phyloP scores from a whole-genome alignment of 225 moss, liverwort and hornwort genomes.

The Pseudoscleropodium purum region DNA sequence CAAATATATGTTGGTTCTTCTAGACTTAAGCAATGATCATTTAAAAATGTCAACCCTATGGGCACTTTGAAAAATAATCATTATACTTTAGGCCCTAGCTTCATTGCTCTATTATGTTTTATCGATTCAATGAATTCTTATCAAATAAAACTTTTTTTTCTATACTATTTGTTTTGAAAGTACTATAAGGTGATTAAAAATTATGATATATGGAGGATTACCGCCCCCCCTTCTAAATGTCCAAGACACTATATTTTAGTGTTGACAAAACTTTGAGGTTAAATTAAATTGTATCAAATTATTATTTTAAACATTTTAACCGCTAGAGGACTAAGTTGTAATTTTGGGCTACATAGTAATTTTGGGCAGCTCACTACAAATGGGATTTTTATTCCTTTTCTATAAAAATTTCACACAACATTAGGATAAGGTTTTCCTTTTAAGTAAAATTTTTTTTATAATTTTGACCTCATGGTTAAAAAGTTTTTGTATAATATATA shows the following conservation, averaged over 20 bases:
- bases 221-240: neutral
- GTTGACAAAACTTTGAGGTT: neutral
- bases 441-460: too few relatives aligned
- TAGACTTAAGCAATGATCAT: neutral
- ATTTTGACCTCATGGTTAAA: too few relatives aligned
- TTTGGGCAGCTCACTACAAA: too few relatives aligned
- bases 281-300: neutral
- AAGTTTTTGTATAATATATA: too few relatives aligned
- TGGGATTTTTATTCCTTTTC: too few relatives aligned
- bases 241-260: neutral
- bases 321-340: too few relatives aligned
- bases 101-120: neutral
- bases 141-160: neutral
- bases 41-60: neutral
- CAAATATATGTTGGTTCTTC: neutral
- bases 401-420: too few relatives aligned
- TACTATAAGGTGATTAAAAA: neutral
- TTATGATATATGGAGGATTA: neutral
- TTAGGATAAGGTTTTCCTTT: too few relatives aligned
- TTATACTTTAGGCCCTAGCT: neutral
- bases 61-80: neutral
- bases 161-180: neutral
- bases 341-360: too few relatives aligned
- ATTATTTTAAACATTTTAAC: accelerated
- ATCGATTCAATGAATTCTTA: neutral